phyloP scores from a whole-genome alignment of 2,329 filamentous ascomycete species.

The Trichoderma citrinoviride region DNA sequence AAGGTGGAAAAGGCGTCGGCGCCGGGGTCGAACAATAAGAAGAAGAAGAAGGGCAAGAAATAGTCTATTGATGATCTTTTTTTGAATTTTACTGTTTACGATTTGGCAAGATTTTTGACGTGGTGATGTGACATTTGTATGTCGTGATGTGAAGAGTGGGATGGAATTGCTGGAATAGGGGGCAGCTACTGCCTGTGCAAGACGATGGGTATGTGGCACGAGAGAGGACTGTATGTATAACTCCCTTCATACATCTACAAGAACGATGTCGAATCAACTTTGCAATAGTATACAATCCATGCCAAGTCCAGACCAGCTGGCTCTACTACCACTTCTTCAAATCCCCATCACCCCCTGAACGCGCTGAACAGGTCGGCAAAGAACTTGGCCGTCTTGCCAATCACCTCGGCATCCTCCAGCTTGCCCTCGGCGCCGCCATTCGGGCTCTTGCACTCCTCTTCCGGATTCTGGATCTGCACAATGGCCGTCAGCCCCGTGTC shows the following conservation, averaged over 20 bases:
- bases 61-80: constrained; percentile 29
- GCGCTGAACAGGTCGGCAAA: neutral
- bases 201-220: too few species aligned
- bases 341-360: neutral
- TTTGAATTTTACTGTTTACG: too few species aligned
- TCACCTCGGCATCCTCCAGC: neutral
- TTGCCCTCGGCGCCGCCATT: neutral
- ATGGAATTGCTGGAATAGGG: too few species aligned
- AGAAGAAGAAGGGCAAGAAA: constrained; percentile 54
- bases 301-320: neutral
- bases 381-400: neutral
- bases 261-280: neutral
- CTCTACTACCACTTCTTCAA: neutral
- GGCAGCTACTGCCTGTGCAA: too few species aligned
- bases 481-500: neutral
- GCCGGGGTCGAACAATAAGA: constrained; percentile 50
- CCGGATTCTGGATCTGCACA: neutral
- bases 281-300: neutral
- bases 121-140: too few species aligned
- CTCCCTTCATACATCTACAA: too few species aligned
- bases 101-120: neutral
- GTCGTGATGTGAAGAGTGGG: too few species aligned
- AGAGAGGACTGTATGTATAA: too few species aligned
- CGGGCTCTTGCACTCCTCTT: neutral
- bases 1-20: constrained; percentile 59